A percentile compares a stretch with the other conserved stretches of the same genome.
Conservation (phyloP, 2,329 filamentous ascomycete species). For the Colletotrichum filicis region DNA sequence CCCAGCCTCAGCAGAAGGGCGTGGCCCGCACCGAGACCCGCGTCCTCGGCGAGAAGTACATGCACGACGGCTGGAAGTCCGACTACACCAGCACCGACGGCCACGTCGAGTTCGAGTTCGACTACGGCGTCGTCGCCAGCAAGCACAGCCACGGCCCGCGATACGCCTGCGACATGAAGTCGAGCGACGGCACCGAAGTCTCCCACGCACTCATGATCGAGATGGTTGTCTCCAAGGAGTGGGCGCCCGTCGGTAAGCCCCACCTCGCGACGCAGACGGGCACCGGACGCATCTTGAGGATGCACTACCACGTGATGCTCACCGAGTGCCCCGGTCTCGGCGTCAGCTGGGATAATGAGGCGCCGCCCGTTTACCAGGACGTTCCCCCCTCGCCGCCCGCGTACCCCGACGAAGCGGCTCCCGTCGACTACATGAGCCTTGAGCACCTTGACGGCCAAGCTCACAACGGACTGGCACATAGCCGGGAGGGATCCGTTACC, state of each 20-base stretch:
- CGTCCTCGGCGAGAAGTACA: slow-evolving; percentile 81
- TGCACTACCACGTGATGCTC: slow-evolving; percentile 86
- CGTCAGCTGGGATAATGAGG: slow-evolving; percentile 97
- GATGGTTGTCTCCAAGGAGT: slow-evolving; percentile 94
- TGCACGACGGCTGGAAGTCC: slow-evolving; percentile 92
- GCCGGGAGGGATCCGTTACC: slow-evolving; percentile 24
- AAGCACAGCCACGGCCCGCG: slow-evolving; percentile 62
- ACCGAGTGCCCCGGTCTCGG: slow-evolving; percentile 88
- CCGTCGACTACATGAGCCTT: slow-evolving; percentile 53
- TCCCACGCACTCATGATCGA: slow-evolving; percentile 90
- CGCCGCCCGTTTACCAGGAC: slow-evolving; percentile 92
- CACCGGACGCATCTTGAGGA: slow-evolving; percentile 88
- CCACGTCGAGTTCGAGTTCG: slow-evolving; percentile 81
- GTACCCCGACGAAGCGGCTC: slow-evolving; percentile 59
- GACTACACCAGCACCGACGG: slow-evolving; percentile 64
- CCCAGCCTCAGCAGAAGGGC: slow-evolving; percentile 63
- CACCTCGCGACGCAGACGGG: slow-evolving; percentile 84
- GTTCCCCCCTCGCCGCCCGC: slow-evolving; percentile 87
- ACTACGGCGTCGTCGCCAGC: slow-evolving; percentile 66
- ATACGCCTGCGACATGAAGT: slow-evolving; percentile 82
- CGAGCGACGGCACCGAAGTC: slow-evolving; percentile 79
- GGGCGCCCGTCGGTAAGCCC: slow-evolving; percentile 76
- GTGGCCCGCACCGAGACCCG: slow-evolving; percentile 79
- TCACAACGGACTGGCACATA: slow-evolving; percentile 13
- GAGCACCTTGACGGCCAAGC: slow-evolving; percentile 45